A percentile compares a stretch with the other conserved stretches of the same genome.
Conservation (phyloP, 306 rosid species). For the Vachellia collinsii region DNA sequence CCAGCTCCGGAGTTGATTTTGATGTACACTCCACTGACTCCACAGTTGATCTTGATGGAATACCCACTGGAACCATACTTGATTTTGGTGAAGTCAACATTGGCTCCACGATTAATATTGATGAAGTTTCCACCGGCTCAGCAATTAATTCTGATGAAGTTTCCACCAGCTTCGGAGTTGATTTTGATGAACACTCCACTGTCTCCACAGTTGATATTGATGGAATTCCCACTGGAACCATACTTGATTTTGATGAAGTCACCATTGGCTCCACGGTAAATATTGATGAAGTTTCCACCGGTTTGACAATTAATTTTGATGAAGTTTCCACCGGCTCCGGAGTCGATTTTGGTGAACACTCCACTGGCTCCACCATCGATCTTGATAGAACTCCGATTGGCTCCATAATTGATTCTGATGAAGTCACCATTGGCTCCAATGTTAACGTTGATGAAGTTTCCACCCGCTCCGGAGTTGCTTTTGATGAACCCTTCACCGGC, state of each 20-base stretch:
- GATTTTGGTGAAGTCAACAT: neutral
- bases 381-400: neutral
- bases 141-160: too few relatives aligned
- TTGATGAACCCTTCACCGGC: neutral
- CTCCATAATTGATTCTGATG: neutral
- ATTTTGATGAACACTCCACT: neutral
- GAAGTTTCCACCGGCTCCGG: neutral
- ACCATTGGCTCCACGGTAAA: neutral
- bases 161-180: neutral
- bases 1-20: neutral
- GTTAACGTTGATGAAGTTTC: slow-evolving; percentile 2
- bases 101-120: neutral
- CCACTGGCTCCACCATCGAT: neutral
- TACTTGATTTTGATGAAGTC: neutral
- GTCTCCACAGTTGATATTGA: neutral
- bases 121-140: neutral
- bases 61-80: neutral
- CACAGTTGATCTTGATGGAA: neutral
- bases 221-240: neutral
- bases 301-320: neutral
- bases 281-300: neutral
- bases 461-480: neutral
- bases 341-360: neutral
- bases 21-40: neutral
- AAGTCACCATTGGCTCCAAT: neutral